Evolutionary conservation across 2,329 filamentous ascomycete genomes (phyloP), one percentile per base, ranked within the genome.

Genomic region (Pseudogymnoascus sp.): DNA sequence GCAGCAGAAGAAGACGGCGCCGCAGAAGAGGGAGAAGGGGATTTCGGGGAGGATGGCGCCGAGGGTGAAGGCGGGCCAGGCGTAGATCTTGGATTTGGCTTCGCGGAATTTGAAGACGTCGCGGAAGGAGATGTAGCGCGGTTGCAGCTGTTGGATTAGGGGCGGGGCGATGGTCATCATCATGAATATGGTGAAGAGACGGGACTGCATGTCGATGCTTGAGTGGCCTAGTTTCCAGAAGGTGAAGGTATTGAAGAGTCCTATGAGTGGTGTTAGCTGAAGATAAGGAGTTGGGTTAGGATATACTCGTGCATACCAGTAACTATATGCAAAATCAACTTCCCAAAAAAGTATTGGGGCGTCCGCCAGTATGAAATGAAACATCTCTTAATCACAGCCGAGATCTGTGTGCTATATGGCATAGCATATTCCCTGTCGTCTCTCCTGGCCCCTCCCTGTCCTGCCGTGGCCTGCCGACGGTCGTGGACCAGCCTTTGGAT

Each of bases 131-230:
- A 90, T 76, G 71, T 87, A 91, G 3, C 83, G 82, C 0, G 89
- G 89, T 68, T 91, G 87, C 0, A 92, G 77, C 67, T 91, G 88
- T 69, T 91, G 87, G 65, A 92, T 89, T 1, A 91, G 76, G 0
- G 88, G 87, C 0, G 88, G 88, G 0, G 82, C 81, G 66, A 93
- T 89, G 13, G 86, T 89, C 2, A 92, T 78, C 0, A 86, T 88
- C 80, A 91, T 85, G 74, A 92, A 92, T 63, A 88, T 79, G 11
- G 86, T 87, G 75, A 93, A 92, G 5, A 92, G 79, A 4, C 87
- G 80, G 38, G 83, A 86, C 72, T 89, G 87, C 78, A 87, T 84
- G 68, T 87, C 86, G 63, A 85, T 80, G 1, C 75, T 77, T 2
- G 81, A 77, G 64, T 81, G 76, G 0, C 82, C 82, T 0, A 88